Conservation (phyloP, 2,329 filamentous ascomycete species). For the Clonostachys byssicola region DNA sequence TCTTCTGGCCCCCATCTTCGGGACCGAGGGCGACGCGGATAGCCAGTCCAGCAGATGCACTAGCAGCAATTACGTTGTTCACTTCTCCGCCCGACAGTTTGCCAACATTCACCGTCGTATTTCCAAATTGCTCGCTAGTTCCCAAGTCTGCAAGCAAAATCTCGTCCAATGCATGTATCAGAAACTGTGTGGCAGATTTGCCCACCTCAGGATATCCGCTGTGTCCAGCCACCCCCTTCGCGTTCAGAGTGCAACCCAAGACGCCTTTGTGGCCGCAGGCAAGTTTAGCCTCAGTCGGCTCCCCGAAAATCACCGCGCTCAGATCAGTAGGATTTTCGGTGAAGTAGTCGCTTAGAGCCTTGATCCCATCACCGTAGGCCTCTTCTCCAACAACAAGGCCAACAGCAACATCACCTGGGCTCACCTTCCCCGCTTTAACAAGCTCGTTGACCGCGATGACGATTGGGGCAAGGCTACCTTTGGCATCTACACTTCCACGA, state of each 20-base stretch:
- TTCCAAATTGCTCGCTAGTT: conserved; percentile 72
- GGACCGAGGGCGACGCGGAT: conserved; percentile 74
- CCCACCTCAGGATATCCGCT: conserved; percentile 91
- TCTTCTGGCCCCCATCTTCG: conserved; percentile 49
- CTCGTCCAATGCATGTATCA: conserved; percentile 66
- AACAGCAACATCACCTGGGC: conserved; percentile 8
- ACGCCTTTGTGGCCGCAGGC: conserved; percentile 13
- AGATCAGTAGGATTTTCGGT: conserved; percentile 33
- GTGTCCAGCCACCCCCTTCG: conserved; percentile 74
- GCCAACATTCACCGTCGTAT: conserved; percentile 87
- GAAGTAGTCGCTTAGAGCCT: conserved; percentile 32
- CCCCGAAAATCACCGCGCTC: conserved; percentile 9
- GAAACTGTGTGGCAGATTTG: conserved; percentile 75
- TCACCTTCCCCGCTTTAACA: conserved; percentile 5
- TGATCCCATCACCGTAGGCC: conserved; percentile 12
- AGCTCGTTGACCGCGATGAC: conserved; percentile 11
- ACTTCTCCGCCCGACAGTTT: conserved; percentile 76
- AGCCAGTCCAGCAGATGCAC: conserved; percentile 63
- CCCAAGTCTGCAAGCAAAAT: conserved; percentile 70
- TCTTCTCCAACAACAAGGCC: conserved; percentile 16
- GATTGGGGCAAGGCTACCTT: conserved; percentile 63
- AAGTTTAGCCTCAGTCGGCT: conserved; percentile 15
- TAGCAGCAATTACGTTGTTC: conserved; percentile 78
- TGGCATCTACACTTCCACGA: conserved; percentile 65
- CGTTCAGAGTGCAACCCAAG: conserved; percentile 47